phyloP scores from a whole-genome alignment of 2,329 filamentous ascomycete genomes.

The Xylariaceae sp. region DNA sequence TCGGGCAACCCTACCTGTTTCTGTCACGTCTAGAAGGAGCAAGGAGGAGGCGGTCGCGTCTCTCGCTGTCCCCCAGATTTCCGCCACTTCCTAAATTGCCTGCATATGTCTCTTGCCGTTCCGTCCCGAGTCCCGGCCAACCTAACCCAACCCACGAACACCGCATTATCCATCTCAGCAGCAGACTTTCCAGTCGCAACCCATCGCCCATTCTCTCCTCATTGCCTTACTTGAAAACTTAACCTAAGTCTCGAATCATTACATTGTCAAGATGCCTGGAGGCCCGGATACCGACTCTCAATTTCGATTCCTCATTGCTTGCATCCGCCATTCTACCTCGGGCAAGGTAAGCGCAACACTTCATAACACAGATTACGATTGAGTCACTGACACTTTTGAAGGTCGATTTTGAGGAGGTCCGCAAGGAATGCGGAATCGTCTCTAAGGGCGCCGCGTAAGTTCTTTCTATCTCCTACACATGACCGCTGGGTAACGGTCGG shows the following conservation, averaged over 20 bases:
- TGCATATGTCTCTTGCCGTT: background rate
- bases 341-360: conserved; percentile 50
- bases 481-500: no score
- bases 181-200: background rate
- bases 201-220: background rate
- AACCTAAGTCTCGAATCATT: background rate
- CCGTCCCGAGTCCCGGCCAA: background rate
- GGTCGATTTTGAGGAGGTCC: conserved; percentile 64
- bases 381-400: conserved; percentile 34
- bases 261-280: conserved; percentile 41
- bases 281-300: conserved; percentile 50
- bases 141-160: background rate
- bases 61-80: background rate
- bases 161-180: background rate
- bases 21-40: background rate
- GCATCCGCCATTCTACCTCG: conserved; percentile 56
- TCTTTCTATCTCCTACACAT: background rate
- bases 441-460: conserved; percentile 68
- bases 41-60: background rate
- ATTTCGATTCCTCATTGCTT: conserved; percentile 62
- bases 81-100: background rate
- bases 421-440: conserved; percentile 58
- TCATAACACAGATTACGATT: background rate
- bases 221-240: background rate
- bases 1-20: background rate